Conservation (phyloP, 2,329 filamentous ascomycete genomes). For the Clonostachys chloroleuca region DNA sequence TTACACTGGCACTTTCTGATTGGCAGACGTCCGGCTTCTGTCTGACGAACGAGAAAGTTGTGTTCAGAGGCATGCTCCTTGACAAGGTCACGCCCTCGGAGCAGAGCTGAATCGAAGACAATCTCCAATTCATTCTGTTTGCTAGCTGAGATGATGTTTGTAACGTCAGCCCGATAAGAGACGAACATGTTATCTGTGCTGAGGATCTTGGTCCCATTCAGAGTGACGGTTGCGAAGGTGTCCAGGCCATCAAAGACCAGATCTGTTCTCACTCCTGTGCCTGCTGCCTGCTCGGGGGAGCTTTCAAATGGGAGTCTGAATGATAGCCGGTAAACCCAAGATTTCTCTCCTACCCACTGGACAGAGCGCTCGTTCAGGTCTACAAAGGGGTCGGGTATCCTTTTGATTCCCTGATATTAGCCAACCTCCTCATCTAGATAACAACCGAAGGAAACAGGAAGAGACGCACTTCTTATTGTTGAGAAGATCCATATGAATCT, state of each 20-base stretch:
- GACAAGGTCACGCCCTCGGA: conserved; percentile 47
- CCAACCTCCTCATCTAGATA: too few species aligned
- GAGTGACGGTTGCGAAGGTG: conserved; percentile 53
- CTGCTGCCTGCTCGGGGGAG: not conserved
- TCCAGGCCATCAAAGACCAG: conserved; percentile 62
- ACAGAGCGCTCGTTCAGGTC: conserved; percentile 57
- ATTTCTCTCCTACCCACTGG: conserved; percentile 58
- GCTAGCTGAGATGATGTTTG: conserved; percentile 24
- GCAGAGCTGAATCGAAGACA: conserved; percentile 48
- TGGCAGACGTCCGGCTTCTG: conserved; percentile 17
- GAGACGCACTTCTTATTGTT: conserved; percentile 20
- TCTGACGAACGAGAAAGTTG: conserved; percentile 11
- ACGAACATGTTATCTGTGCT: conserved; percentile 61
- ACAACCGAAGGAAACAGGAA: too few species aligned
- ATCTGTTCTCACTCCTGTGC: conserved; percentile 14
- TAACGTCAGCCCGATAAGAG: conserved; percentile 50
- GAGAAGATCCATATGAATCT: conserved; percentile 27
- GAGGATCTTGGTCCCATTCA: conserved; percentile 50
- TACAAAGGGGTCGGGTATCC: conserved; percentile 51
- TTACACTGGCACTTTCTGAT: conserved; percentile 67
- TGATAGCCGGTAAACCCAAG: conserved; percentile 50
- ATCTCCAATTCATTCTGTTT: conserved; percentile 45
- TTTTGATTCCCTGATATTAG: not conserved
- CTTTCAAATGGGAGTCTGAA: conserved; percentile 16
- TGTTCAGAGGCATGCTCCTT: conserved; percentile 48